Base-by-base conservation (phyloP, 2,329 filamentous ascomycete genomes). In the Aotearoamyces nothofagi region DNA sequence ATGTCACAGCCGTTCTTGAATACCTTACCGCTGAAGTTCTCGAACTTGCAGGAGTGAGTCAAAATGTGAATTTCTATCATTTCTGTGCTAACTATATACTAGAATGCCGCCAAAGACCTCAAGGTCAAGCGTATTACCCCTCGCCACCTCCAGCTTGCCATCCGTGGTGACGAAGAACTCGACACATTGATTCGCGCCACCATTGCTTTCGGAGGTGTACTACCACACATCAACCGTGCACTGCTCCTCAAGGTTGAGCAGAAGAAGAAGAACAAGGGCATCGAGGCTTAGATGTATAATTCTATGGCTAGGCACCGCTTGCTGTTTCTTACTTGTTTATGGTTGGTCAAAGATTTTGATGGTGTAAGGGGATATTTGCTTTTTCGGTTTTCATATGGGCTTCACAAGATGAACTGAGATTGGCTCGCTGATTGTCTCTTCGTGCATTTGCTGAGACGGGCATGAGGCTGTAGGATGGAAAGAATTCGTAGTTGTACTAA, bases 111-210 rank as follows among this genome's bases (percentile, higher is more conserved):
- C 57, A 96, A 96, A 69, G 90, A 98, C 58, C 79, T 96, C 53
- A 98, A 96, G 63, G 90, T 96, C 63, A 98, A 96, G 76, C 90
- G 90, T 60, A 98, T 98, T 59, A 96, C 87, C 9, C 90, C 90
- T 32, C 86, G 90, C 56, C 90, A 98, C 58, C 64, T 98, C 41
- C 90, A 98, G 59, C 80, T 98, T 39, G 90, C 90, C 47, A 98
- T 98, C 53, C 84, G 90, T 50, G 90, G 90, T 51, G 90, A 98
- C 57, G 90, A 98, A 62, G 90, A 98, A 60, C 69, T 98, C 45
- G 90, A 98, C 56, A 96, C 86, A 14, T 68, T 98, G 33, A 96
- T 98, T 54, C 81, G 86, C 47, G 90, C 90, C 33, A 98, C 90
- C 38, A 98, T 98, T 50, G 90, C 90, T 36, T 96, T 92, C 45